Conservation (phyloP, 1,139 yeast species). For the Debaryomycetaceae sp. region DNA sequence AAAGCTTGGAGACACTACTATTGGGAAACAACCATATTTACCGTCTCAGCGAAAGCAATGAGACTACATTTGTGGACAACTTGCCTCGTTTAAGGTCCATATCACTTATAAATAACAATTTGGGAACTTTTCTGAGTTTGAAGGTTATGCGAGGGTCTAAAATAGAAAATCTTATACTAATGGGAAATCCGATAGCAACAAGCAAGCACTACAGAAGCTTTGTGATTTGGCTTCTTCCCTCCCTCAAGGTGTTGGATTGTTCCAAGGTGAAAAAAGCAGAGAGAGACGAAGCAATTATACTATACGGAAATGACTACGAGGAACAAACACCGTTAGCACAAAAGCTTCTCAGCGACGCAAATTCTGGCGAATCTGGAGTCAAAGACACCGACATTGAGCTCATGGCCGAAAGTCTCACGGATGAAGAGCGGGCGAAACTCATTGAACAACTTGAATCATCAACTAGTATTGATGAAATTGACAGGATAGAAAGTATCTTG, state of each 20-base stretch:
- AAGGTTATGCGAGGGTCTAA: slow-evolving; percentile 26
- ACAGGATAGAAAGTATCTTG: slow-evolving; percentile 57
- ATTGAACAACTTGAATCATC: slow-evolving; percentile 58
- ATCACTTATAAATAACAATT: slow-evolving; percentile 51
- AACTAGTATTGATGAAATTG: slow-evolving; percentile 69
- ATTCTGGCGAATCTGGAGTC: slow-evolving; percentile 3
- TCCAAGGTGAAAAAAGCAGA: slow-evolving; percentile 57
- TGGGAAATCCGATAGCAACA: slow-evolving; percentile 59
- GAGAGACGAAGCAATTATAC: slow-evolving; percentile 36
- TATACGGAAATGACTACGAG: slow-evolving; percentile 37
- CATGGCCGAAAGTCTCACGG: slow-evolving; percentile 36
- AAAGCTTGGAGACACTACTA: slow-evolving; percentile 48
- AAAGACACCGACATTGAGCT: neutral
- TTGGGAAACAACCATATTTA: slow-evolving; percentile 56
- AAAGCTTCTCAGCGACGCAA: neutral
- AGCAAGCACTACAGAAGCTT: slow-evolving; percentile 57
- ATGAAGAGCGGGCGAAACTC: slow-evolving; percentile 50
- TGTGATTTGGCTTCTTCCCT: slow-evolving; percentile 62
- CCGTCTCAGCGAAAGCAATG: slow-evolving; percentile 16
- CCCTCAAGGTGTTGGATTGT: slow-evolving; percentile 63
- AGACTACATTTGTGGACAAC: slow-evolving; percentile 14
- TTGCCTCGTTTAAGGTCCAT: slow-evolving; percentile 48
- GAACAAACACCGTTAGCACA: slow-evolving; percentile 6
- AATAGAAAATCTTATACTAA: slow-evolving; percentile 48
- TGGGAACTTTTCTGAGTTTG: slow-evolving; percentile 40